A percentile compares a stretch with the other conserved stretches of the same genome.
Conservation (phyloP, 1,284 basidiomycete genomes). For the Sporisorium reilianum region DNA sequence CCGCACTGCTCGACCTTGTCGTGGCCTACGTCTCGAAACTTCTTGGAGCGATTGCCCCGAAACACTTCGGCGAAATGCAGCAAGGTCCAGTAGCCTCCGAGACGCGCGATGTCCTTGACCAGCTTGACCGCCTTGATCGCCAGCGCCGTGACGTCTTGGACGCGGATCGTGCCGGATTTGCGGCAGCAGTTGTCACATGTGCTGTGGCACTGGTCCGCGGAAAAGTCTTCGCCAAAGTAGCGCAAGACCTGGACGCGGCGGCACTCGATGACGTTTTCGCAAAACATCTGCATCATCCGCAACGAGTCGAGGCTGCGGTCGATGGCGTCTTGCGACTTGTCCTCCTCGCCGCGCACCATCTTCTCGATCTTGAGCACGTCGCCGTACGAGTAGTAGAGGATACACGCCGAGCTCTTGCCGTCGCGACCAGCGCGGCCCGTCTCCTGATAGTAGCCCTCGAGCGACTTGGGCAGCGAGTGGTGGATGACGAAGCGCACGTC, state of each 20-base stretch:
- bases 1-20: conserved; percentile 74
- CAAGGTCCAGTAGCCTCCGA: conserved; percentile 72
- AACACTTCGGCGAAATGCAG: conserved; percentile 74
- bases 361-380: conserved; percentile 74
- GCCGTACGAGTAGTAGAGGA: conserved; percentile 73
- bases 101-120: conserved; percentile 72
- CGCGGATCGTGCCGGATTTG: conserved; percentile 27
- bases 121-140: conserved; percentile 74
- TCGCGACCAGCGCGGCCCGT: conserved; percentile 87
- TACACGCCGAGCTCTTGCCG: conserved; percentile 72
- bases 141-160: conserved; percentile 74
- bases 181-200: conserved; percentile 80
- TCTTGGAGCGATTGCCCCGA: conserved; percentile 75
- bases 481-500: conserved; percentile 85
- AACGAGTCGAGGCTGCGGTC: conserved; percentile 75
- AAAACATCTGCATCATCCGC: conserved; percentile 79
- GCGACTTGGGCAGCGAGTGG: conserved; percentile 77
- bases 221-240: conserved; percentile 78
- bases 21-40: conserved; percentile 73
- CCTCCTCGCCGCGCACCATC: conserved; percentile 74
- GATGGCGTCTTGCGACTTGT: conserved; percentile 73
- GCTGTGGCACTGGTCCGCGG: conserved; percentile 74
- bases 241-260: conserved; percentile 84
- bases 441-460: conserved; percentile 84
- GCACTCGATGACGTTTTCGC: conserved; percentile 84